These are phyloP conservation scores for Angomonas ambiguus DNA, from an alignment of 208 protist genomes.

Conservation along the genomic window DNA sequence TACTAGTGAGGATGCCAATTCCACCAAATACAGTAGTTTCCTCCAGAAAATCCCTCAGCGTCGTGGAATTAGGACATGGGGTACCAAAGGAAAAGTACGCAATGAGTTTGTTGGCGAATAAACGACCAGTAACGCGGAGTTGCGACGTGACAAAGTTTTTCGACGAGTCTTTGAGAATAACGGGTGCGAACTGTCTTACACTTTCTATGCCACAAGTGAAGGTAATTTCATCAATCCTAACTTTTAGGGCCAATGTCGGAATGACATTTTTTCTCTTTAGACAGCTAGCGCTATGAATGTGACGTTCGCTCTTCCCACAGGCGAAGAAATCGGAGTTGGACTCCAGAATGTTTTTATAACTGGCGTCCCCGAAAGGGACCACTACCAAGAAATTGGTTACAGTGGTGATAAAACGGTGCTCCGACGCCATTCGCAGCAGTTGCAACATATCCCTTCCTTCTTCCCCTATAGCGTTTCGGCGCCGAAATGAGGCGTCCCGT, in stretches of 20 bases:
- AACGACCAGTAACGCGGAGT: conserved; percentile 19
- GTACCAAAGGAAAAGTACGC: conserved; percentile 72
- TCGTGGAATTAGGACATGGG: conserved; percentile 17
- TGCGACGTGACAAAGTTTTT: background rate
- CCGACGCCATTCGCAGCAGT: conserved; percentile 30
- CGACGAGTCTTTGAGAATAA: background rate
- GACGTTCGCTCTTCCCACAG: conserved; percentile 35
- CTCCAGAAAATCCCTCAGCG: conserved; percentile 22
- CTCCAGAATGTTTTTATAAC: conserved; percentile 72
- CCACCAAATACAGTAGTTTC: conserved; percentile 66
- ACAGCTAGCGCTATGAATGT: conserved; percentile 37
- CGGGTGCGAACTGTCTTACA: conserved; percentile 7
- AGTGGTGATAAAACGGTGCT: conserved; percentile 52
- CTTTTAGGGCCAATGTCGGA: conserved; percentile 75
- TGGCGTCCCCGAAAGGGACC: conserved; percentile 77
- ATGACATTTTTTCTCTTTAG: conserved; percentile 64
- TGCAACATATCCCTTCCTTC: conserved; percentile 17
- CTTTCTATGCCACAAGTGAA: conserved; percentile 49
- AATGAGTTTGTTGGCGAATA: conserved; percentile 43
- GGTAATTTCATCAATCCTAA: conserved; percentile 43
- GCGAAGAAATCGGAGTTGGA: conserved; percentile 37
- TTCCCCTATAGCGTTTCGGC: conserved; percentile 12
- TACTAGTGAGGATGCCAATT: conserved; percentile 55
- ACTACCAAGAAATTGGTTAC: conserved; percentile 72
- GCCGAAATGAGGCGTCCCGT: conserved; percentile 4